A percentile compares a stretch with the other conserved stretches of the same genome.
Evolutionary conservation across 129 eudicot species (phyloP).

Genomic region (Flaveria brownii): DNA sequence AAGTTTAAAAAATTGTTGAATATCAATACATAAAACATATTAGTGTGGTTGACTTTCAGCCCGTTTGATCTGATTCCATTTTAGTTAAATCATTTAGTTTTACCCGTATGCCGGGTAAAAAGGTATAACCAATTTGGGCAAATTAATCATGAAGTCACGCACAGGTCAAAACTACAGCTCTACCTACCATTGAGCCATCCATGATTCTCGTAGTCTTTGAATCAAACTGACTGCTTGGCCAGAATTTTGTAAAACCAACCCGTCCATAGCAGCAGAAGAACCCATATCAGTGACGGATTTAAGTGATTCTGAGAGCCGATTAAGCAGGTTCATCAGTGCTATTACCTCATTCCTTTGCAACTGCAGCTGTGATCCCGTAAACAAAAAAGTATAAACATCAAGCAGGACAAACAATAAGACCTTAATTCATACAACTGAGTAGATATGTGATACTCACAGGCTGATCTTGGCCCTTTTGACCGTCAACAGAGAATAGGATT

Average conservation of each 20-base stretch:
- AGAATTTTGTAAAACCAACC: slow-evolving; percentile 33
- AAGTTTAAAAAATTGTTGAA: background rate
- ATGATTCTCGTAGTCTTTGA: slow-evolving; percentile 48
- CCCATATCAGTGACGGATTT: slow-evolving; percentile 21
- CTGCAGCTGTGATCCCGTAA: slow-evolving; percentile 51
- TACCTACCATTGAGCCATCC: slow-evolving; percentile 41
- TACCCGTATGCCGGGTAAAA: background rate
- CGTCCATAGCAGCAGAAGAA: slow-evolving; percentile 48
- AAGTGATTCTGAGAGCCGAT: slow-evolving; percentile 83
- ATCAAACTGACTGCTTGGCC: slow-evolving; percentile 27
- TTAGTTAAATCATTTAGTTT: background rate
- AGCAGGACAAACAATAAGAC: background rate
- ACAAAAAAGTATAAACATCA: background rate
- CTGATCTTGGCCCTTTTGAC: slow-evolving; percentile 36
- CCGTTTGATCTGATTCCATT: background rate
- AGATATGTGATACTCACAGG: slow-evolving; percentile 47
- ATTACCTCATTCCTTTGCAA: slow-evolving; percentile 90
- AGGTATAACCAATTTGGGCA: background rate
- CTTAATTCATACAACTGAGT: background rate
- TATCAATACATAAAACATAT: background rate
- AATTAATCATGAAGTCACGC: background rate
- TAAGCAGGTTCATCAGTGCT: slow-evolving; percentile 73
- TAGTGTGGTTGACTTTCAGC: background rate
- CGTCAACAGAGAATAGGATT: slow-evolving; percentile 71
- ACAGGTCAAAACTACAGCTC: background rate